A percentile compares a stretch with the other conserved stretches of the same genome.
Conservation (phyloP, 2,329 filamentous ascomycete species). For the Microcera coccophila region DNA sequence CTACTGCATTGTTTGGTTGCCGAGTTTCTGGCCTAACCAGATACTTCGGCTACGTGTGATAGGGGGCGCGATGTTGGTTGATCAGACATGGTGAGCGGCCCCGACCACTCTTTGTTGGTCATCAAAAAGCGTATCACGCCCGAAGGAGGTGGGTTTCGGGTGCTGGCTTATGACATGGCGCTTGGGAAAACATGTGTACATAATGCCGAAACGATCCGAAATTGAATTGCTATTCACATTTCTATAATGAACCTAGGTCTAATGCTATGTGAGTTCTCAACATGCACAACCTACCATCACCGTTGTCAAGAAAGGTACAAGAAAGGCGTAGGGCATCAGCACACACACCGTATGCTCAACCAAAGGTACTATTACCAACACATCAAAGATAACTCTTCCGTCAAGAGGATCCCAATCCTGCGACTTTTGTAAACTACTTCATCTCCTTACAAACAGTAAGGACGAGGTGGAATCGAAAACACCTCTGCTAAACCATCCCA, state of each 20-base stretch:
- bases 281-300: too few species aligned
- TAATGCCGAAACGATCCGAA: conserved; percentile 28
- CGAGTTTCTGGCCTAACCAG: conserved; percentile 1
- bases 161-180: conserved; percentile 23
- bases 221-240: conserved; percentile 10
- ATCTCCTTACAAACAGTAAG: not conserved
- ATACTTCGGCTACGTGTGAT: conserved; percentile 7
- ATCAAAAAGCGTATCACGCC: conserved; percentile 17
- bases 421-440: not conserved
- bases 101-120: conserved; percentile 15
- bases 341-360: not conserved
- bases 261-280: too few species aligned
- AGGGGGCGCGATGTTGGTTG: conserved; percentile 18
- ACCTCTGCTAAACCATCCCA: not conserved
- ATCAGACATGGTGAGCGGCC: conserved; percentile 17
- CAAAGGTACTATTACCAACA: not conserved
- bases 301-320: not conserved
- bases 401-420: not conserved
- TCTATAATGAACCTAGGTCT: too few species aligned
- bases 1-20: conserved; percentile 4
- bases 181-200: conserved; percentile 23
- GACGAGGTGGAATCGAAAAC: not conserved
- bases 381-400: not conserved
- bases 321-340: not conserved
- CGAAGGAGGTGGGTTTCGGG: conserved; percentile 15